Evolutionary conservation across 1,139 yeast species (phyloP), one percentile per base, ranked within the genome.

Genomic region (Suhomyces terraborum): DNA sequence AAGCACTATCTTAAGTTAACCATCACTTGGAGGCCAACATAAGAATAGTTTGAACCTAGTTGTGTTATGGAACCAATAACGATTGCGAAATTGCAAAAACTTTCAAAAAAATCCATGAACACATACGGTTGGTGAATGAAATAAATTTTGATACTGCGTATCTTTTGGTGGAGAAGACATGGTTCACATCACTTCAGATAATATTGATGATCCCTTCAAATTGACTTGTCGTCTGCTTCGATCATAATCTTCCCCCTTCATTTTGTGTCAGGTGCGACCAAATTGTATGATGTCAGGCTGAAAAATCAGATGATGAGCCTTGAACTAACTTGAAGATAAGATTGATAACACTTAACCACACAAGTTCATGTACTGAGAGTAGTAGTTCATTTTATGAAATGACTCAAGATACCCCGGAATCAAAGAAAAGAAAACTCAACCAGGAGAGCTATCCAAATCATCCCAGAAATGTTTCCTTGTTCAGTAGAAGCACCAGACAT

Each of bases 401-500:
- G 18, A 8, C 5, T 13, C n/a, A 10, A 16, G 21, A 17, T 29
- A 6, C 16, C 4, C 38, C 12, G 8, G 32, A 34, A 6, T 6
- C 34, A 23, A 47, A 46, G 25, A 40, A 42, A n/a, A 41, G 50
- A 34, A 46, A 36, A 22, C 4, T 36, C 6, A 42, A 20, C 1
- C 19, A 20, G 12, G 42, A 29, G 14, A 24, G 9, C 9, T 50
- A 51, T 35, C 48, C 51, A 6, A 48, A 51, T 26, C 26, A 21
- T 8, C 55, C 60, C 1, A 48, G 71, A 38, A 42, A 34, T 10
- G 56, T 68, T 5, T 55, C 67, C 2, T 47, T 58, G 4, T 53
- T 48, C 22, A 51, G 62, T 10, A 53, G 53, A 12, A 54, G 56
- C 23, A 57, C 68, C 7, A 63, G 68, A 36, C 95, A 87, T 54